phyloP scores from a whole-genome alignment of 1,284 basidiomycete species.

The Irpex sp. region DNA sequence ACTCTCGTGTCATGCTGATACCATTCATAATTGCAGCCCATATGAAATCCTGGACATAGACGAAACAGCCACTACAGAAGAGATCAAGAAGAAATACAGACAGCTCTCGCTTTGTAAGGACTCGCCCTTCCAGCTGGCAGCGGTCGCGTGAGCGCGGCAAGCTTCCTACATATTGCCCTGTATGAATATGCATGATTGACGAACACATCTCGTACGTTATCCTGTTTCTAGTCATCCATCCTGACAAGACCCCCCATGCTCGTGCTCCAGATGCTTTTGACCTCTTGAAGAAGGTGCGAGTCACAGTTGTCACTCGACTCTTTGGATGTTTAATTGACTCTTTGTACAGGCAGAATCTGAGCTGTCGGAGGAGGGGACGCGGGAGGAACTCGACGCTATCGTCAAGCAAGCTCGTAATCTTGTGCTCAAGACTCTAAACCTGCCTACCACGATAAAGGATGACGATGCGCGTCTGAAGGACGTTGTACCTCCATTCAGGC shows the following conservation, averaged over 20 bases:
- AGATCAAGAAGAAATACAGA: slow-evolving; percentile 76
- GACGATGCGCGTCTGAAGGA: slow-evolving; percentile 53
- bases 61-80: slow-evolving; percentile 59
- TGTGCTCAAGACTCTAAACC: slow-evolving; percentile 54
- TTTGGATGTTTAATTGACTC: neutral
- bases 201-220: slow-evolving; percentile 35
- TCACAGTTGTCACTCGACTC: neutral
- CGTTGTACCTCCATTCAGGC: slow-evolving; percentile 59
- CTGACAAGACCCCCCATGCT: slow-evolving; percentile 77
- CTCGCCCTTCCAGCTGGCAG: slow-evolving; percentile 8
- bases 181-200: slow-evolving; percentile 1
- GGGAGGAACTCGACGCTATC: slow-evolving; percentile 74
- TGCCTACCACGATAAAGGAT: slow-evolving; percentile 54
- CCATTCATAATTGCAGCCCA: slow-evolving; percentile 28
- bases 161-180: slow-evolving; percentile 1
- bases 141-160: neutral
- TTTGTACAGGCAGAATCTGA: slow-evolving; percentile 71
- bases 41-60: slow-evolving; percentile 77
- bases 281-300: slow-evolving; percentile 74
- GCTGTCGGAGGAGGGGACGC: slow-evolving; percentile 67
- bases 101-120: slow-evolving; percentile 77
- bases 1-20: neutral
- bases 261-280: slow-evolving; percentile 83
- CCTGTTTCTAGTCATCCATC: slow-evolving; percentile 71
- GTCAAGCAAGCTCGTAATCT: slow-evolving; percentile 66